Conservation (phyloP, 768 basidiomycete genomes). For the Cyathus striatus region DNA sequence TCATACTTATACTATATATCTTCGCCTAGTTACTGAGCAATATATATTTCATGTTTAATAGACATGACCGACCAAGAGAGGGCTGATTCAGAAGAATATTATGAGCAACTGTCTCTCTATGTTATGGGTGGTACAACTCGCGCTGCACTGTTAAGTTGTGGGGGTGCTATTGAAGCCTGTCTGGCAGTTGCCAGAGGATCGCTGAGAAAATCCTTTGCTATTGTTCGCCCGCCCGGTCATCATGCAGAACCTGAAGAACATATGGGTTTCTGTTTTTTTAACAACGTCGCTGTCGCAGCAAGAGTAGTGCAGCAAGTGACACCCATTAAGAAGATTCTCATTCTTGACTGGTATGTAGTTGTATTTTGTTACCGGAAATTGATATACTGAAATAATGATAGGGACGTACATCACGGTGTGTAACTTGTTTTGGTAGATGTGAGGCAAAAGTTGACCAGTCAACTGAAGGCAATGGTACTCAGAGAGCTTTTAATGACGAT, state of each 20-base stretch:
- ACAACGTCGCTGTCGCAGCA: constrained; percentile 93
- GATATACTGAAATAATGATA: constrained; percentile 27
- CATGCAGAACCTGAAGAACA: constrained; percentile 97
- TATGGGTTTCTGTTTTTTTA: constrained; percentile 99
- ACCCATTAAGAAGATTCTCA: constrained; percentile 73
- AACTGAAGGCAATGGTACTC: constrained; percentile 87
- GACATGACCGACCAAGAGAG: constrained; percentile 76
- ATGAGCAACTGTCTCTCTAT: constrained; percentile 90
- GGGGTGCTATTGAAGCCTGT: constrained; percentile 89
- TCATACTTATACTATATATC: constrained; percentile 5
- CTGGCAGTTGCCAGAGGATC: constrained; percentile 78
- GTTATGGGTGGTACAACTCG: constrained; percentile 81
- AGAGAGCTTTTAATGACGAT: constrained; percentile 93
- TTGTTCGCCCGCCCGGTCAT: constrained; percentile 96
- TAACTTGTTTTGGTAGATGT: neutral
- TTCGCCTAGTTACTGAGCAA: constrained; percentile 2
- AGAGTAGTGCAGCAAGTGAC: constrained; percentile 73
- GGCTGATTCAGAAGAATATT: constrained; percentile 71
- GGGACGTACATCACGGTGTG: constrained; percentile 94
- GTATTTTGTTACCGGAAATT: neutral
- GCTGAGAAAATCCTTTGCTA: constrained; percentile 85
- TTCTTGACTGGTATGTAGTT: constrained; percentile 84
- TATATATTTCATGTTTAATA: constrained; percentile 21
- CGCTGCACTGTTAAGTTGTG: constrained; percentile 85
- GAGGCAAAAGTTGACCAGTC: too few species aligned